Evolutionary conservation across 179 eudicot species (phyloP), one percentile per base, ranked within the genome.

Genomic region (Carnegiea gigantea): DNA sequence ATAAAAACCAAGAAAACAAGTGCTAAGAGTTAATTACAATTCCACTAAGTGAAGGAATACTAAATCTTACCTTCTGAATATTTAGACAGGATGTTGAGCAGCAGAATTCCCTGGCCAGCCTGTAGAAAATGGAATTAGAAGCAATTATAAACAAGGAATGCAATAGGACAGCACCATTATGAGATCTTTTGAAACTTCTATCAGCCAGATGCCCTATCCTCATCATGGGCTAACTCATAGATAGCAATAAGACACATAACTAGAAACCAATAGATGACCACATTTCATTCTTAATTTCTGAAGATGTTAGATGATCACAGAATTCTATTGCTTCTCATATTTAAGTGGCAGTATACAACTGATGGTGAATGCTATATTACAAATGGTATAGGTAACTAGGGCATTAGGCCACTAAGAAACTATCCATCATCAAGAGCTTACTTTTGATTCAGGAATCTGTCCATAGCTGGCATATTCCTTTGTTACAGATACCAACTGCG

Each of bases 381-480:
- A 14, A 64, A 14, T 30, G 13, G 5, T 17, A 30, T 28, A 70
- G 20, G 9, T 70, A 70, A 15, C 3, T 13, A 53, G 21, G 60
- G 28, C n/a, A 26, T 46, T n/a, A 67, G n/a, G 40, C 73, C 77
- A 73, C 76, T 49, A 77, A 80, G 1, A 46, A 74, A 57, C 51
- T 40, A 65, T 83, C n/a, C 30, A 33, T 5, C 20, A 62, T 24
- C 9, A 23, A 23, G 24, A 78, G 76, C 88, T 85, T 85, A 88
- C 99, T 88, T 86, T 92, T 82, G 97, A 89, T 84, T 95, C 99
- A 38, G 91, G 92, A 87, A 91, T 88, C 80, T 95, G 98, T 82
- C 99, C 96, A 84, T 93, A 97, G 91, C 98, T 92, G 77, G 97
- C 92, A 82, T 91, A 92, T 89, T 97, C 99, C 89, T 91, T 95